phyloP scores from a whole-genome alignment of 441 rosid species.

The Manihot esculenta region DNA sequence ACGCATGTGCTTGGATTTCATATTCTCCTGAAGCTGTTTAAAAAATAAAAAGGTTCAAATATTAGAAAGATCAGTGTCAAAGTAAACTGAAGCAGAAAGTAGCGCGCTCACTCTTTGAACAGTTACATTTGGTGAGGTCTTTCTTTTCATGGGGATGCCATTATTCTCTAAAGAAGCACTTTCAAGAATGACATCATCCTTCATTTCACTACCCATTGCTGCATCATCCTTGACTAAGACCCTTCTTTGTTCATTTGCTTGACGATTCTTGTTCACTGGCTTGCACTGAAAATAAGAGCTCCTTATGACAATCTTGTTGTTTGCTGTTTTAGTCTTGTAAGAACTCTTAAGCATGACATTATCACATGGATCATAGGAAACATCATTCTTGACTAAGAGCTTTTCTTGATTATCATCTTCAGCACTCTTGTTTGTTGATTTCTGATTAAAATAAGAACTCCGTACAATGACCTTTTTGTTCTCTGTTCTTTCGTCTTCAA shows the following conservation, averaged over 20 bases:
- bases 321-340: conserved; percentile 27
- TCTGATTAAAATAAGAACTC: conserved; percentile 35
- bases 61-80: not conserved
- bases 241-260: conserved; percentile 34
- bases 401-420: conserved; percentile 37
- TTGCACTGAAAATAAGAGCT: conserved; percentile 47
- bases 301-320: conserved; percentile 33
- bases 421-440: conserved; percentile 29
- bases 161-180: conserved; percentile 24
- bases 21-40: conserved; percentile 52
- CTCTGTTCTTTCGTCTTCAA: conserved; percentile 36
- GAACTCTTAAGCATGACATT: conserved; percentile 25
- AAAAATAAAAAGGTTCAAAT: conserved; percentile 16
- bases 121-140: conserved; percentile 34
- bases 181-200: conserved; percentile 29
- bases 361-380: conserved; percentile 26
- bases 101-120: conserved; percentile 39
- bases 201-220: conserved; percentile 12
- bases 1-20: conserved; percentile 43
- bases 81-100: not conserved
- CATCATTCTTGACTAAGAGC: conserved; percentile 24
- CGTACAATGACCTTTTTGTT: conserved; percentile 30
- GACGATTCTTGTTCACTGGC: conserved; percentile 30
- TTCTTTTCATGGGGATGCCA: conserved; percentile 52
- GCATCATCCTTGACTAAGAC: conserved; percentile 25